Conservation (phyloP, 1,139 yeast genomes). For the Kodamaea arcana region DNA sequence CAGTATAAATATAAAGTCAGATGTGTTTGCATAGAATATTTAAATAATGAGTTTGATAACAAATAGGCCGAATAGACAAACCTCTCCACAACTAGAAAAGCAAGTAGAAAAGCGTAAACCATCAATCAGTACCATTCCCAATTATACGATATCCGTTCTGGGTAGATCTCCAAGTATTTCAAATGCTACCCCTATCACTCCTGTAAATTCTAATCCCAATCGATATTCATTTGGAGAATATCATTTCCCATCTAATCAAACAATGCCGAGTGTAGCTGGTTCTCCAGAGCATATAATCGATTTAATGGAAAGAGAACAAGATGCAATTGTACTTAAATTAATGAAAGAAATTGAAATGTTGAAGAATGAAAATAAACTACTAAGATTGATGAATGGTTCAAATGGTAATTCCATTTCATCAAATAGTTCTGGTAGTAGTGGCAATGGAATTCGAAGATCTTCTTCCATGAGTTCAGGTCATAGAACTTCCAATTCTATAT, state of each 20-base stretch:
- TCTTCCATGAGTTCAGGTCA: constrained; percentile 13
- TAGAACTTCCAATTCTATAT: constrained; percentile 12
- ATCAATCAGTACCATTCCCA: constrained; percentile 7
- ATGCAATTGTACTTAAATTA: constrained; percentile 56
- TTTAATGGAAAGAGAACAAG: constrained; percentile 67
- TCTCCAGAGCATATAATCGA: constrained; percentile 47
- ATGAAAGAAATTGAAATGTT: constrained; percentile 52
- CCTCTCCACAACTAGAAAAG: constrained; percentile 7
- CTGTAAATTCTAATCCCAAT: constrained; percentile 9
- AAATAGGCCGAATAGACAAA: constrained; percentile 1
- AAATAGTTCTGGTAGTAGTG: not conserved
- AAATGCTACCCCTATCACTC: constrained; percentile 8
- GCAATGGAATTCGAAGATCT: constrained; percentile 10
- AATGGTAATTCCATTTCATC: constrained; percentile 4
- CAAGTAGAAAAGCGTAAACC: constrained; percentile 1
- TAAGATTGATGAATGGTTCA: constrained; percentile 14
- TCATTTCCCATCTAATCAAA: constrained; percentile 4
- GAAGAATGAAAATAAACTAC: constrained; percentile 46
- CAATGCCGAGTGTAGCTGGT: not conserved
- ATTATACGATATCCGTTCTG: constrained; percentile 11
- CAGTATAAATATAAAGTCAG: not conserved
- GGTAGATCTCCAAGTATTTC: constrained; percentile 13
- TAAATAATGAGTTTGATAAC: not conserved
- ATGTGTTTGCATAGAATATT: no score
- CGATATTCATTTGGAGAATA: constrained; percentile 10